Base-by-base conservation (phyloP, 805 yeast genomes). In the Candida germanica region DNA sequence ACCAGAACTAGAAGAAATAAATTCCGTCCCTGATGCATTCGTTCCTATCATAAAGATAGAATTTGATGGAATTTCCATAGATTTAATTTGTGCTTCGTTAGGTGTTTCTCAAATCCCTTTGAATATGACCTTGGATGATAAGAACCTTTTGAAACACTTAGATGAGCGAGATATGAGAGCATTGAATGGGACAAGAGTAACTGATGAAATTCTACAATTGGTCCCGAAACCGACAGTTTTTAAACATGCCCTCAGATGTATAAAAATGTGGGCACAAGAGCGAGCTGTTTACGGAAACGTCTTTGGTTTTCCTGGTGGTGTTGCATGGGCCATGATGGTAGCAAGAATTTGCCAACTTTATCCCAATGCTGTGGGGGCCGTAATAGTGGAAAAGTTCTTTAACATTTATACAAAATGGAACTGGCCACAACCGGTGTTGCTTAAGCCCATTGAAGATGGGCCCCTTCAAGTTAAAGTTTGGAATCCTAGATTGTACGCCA, bases 241-340 rank as follows among this genome's bases (percentile, higher is more conserved):
- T 69, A 86, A 87, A 54, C 89, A 88, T 49, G 96, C 97, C 1
- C 66, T 93, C 39, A 70, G 98, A 46, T 89, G 95, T 11, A 85
- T 93, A 45, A 93, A 93, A 59, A 70, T 93, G 52, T 93, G 98
- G 98, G 98, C 98, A 0, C 91, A 88, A 55, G 78, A 88, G 51
- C 73, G 98, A 33, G 98, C 96, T 0, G 77, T 93, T 11, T 93
- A 93, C 61, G 97, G 87, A 5, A 93, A 93, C 54, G 83, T 93
- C 29, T 87, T 83, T 73, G 98, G 98, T 0, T 93, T 91, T 61
- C 98, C 98, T 1, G 98, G 98, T 53, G 98, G 98, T 60, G 98
- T 93, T 32, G 98, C 98, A 1, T 93, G 98, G 98, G 98, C 98
- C 1, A 93, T 93, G 97, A 61, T 93, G 26, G 97, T 89, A n/a